These are phyloP conservation scores for Eimeria praecox DNA, from an alignment of 169 alveolate species.

Conservation along the genomic window DNA sequence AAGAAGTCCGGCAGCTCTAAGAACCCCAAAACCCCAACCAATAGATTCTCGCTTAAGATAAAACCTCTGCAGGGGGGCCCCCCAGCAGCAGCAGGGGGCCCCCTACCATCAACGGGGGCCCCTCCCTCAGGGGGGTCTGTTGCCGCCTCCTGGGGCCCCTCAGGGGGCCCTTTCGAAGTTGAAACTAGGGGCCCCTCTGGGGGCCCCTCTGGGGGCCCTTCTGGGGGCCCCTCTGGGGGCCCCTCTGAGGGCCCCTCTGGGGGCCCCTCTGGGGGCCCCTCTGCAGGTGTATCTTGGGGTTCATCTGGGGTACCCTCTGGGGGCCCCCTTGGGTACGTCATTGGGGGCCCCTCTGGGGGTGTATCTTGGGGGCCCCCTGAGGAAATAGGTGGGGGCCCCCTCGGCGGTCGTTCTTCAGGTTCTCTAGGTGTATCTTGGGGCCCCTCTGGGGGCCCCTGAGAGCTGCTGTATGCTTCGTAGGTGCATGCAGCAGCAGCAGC, in stretches of 20 bases:
- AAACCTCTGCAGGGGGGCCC: not conserved
- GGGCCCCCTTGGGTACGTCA: not conserved
- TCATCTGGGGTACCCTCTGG: not conserved
- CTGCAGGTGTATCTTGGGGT: not conserved
- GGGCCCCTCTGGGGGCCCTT: not conserved
- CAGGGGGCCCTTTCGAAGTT: slow-evolving; percentile 29
- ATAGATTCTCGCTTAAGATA: not conserved
- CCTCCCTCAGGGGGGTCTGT: not conserved
- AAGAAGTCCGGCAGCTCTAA: slow-evolving; percentile 9
- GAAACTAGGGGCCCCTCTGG: slow-evolving; percentile 16
- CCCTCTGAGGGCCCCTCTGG: slow-evolving; percentile 9
- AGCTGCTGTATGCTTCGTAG: not conserved
- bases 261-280: not conserved
- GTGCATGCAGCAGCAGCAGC: not conserved
- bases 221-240: not conserved
- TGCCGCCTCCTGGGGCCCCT: not conserved
- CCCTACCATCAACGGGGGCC: slow-evolving; percentile 37
- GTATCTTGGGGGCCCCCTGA: not conserved
- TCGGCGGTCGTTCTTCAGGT: too few species aligned
- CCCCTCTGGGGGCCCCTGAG: slow-evolving; percentile 21
- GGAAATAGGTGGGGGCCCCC: not conserved
- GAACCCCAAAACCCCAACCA: not conserved
- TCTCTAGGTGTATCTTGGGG: not conserved
- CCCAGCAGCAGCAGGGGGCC: slow-evolving; percentile 15
- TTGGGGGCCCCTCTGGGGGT: slow-evolving; percentile 9